Conservation (phyloP, 129 eudicot species). For the Helichrysum umbraculigerum region DNA sequence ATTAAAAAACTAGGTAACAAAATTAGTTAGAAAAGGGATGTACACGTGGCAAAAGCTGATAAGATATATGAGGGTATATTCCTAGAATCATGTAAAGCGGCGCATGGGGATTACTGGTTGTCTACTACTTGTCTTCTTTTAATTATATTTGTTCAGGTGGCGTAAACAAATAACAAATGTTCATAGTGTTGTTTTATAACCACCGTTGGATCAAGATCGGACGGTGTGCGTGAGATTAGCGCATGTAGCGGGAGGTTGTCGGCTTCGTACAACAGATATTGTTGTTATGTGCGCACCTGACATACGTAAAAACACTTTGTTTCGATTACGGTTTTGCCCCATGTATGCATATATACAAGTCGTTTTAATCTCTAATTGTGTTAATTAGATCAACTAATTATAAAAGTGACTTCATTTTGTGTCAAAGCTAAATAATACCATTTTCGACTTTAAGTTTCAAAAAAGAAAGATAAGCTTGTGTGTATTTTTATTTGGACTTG, state of each 20-base stretch:
- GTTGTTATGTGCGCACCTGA: constrained; percentile 23
- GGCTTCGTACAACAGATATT: constrained; percentile 27
- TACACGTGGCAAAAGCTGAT: constrained; percentile 25
- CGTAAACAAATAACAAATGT: constrained; percentile 16
- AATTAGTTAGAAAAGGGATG: not conserved
- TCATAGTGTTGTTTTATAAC: not conserved
- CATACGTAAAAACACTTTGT: constrained; percentile 19
- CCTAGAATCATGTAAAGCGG: constrained; percentile 20
- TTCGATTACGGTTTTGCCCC: constrained; percentile 18
- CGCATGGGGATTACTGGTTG: constrained; percentile 25
- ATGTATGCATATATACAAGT: not conserved
- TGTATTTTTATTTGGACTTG: too few species aligned
- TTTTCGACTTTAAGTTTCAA: too few species aligned
- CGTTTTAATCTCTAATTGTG: not conserved
- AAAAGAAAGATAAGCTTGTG: too few species aligned
- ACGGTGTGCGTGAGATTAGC: constrained; percentile 25
- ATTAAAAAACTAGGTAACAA: not conserved
- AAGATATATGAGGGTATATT: not conserved
- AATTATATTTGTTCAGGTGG: constrained; percentile 10
- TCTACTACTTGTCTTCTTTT: constrained; percentile 18
- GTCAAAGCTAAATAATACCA: too few species aligned
- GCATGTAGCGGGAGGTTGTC: constrained; percentile 32
- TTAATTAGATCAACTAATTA: too few species aligned
- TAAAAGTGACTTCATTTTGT: too few species aligned
- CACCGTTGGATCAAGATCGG: constrained; percentile 28